Base-by-base conservation (phyloP, 306 rosid genomes). In the Rubus parviflorus region DNA sequence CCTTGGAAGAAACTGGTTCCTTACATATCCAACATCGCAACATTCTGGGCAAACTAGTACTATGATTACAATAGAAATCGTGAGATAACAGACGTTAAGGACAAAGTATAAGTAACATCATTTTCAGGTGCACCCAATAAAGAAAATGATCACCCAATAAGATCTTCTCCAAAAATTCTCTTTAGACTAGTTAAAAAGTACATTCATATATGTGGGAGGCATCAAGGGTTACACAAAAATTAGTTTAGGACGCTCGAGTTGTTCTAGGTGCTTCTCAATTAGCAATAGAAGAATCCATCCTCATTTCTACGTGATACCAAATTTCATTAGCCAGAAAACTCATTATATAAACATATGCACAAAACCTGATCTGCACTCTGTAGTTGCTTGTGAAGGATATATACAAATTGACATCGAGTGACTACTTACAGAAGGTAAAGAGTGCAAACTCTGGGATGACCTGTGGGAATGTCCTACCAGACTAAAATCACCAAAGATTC, bases 321-420 rank as follows among this genome's bases (percentile, higher is more conserved):
- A 58, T 73, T 43, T 73, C 68, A 43, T 42, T 73, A 54, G 76
- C 52, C 20, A 71, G 16, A 73, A 5, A 16, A 51, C 47, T 52
- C 11, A 45, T 4, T 35, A 69, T 14, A 47, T 14, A 12, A 5
- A 30, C 14, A 38, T 20, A 41, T 4, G 51, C 52, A 42, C 52
- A 22, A 46, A 16, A 57, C 19, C 42, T 41, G 68, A 22, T 53
- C 53, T 58, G 22, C 40, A 1, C 52, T 57, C 46, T 41, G 68
- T 43, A 5, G 4, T 57, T 47, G 68, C 49, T 22, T 23, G 43
- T 22, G 0, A 22, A 22, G 20, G 42, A 7, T 9, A 53, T 41
- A 53, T 16, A 74, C 75, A 74, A 54, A 66, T 6, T 6, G 37
- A 74, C 79, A 66, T 43, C 63, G 41, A 65, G 60, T 53, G 62